phyloP scores from a whole-genome alignment of 768 basidiomycete species.

The Tephrocybe sp. region DNA sequence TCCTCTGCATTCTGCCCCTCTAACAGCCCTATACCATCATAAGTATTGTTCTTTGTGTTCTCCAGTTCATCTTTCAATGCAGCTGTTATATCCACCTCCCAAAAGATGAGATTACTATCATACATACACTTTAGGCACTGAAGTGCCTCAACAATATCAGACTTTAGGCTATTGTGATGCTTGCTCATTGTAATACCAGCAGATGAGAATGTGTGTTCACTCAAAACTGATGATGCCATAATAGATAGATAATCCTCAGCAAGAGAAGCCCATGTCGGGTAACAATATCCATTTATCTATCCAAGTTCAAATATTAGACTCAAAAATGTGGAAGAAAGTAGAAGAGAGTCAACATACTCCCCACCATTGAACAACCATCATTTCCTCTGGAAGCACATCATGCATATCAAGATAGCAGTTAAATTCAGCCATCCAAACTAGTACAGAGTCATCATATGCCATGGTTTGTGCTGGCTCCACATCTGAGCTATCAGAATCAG shows the following conservation, averaged over 20 bases:
- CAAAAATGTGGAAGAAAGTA: neutral
- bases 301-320: neutral
- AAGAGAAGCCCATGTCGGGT: constrained; percentile 1
- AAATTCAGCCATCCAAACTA: no score
- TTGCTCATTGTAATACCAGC: constrained; percentile 9
- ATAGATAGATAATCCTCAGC: neutral
- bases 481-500: no score
- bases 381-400: neutral
- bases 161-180: constrained; percentile 12
- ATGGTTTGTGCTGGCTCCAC: no score
- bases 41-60: no score
- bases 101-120: constrained; percentile 6
- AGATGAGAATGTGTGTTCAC: constrained; percentile 1
- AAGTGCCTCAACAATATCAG: constrained; percentile 14
- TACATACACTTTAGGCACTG: constrained; percentile 13
- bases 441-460: no score
- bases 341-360: neutral
- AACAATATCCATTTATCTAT: neutral
- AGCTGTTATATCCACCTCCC: no score
- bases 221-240: no score
- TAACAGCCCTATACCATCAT: no score
- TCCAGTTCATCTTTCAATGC: no score
- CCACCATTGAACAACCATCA: constrained; percentile 1
- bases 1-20: no score
- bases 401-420: neutral